Conservation (phyloP, 1,284 basidiomycete genomes). For the Cystobasidium sp. region DNA sequence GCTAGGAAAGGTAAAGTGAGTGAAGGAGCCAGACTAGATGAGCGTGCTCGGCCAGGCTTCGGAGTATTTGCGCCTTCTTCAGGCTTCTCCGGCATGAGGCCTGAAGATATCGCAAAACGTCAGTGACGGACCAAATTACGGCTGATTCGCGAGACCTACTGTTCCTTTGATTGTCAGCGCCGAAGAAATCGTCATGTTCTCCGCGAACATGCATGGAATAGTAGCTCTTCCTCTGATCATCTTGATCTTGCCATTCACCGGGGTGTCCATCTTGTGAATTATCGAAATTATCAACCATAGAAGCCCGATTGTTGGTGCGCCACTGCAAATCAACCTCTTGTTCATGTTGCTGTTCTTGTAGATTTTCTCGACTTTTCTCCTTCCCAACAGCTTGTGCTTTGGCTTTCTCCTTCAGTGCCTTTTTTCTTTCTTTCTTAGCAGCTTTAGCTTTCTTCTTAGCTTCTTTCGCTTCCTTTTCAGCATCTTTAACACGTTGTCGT, state of each 20-base stretch:
- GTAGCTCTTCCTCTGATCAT: constrained; percentile 1
- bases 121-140: no score
- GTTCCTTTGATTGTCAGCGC: neutral
- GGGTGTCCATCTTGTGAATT: neutral
- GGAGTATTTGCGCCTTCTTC: constrained; percentile 20
- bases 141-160: neutral
- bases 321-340: constrained; percentile 11
- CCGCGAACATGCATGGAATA: neutral
- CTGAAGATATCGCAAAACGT: neutral
- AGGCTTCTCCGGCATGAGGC: neutral
- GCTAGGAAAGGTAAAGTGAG: constrained; percentile 33
- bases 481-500: constrained; percentile 22
- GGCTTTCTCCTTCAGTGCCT: constrained; percentile 21
- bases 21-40: constrained; percentile 26
- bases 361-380: neutral
- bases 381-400: neutral
- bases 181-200: constrained; percentile 12
- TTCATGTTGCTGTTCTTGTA: neutral
- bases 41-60: neutral
- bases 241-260: neutral
- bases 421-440: constrained; percentile 32
- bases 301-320: neutral
- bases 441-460: constrained; percentile 32
- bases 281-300: neutral
- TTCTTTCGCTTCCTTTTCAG: constrained; percentile 35